A percentile compares a stretch with the other conserved stretches of the same genome.
These are phyloP conservation scores for Anastatica hierochuntica DNA, from an alignment of 345 rosid species.

Conservation along the genomic window DNA sequence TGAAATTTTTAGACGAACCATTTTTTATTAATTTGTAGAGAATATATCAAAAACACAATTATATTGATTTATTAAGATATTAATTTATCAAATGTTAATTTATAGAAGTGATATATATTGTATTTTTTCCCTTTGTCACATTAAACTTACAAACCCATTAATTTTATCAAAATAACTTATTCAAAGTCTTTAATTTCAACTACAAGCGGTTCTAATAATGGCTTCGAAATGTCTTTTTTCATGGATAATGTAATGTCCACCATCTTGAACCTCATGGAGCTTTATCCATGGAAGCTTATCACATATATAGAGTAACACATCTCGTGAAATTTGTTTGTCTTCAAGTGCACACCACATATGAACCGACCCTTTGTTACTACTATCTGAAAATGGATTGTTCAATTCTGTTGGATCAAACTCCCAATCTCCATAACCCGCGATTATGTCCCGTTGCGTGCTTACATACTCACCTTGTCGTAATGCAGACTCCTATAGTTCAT, in stretches of 20 bases:
- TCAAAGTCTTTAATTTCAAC: neutral
- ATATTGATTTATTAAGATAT: too few relatives aligned
- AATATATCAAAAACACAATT: too few relatives aligned
- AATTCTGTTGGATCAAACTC: constrained; percentile 63
- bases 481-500: too few relatives aligned
- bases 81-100: too few relatives aligned
- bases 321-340: constrained; percentile 46
- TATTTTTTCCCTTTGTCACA: too few relatives aligned
- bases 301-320: constrained; percentile 35
- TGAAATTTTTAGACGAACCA: too few relatives aligned
- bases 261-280: constrained; percentile 52
- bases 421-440: constrained; percentile 51
- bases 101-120: too few relatives aligned
- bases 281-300: constrained; percentile 65
- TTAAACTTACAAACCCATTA: too few relatives aligned
- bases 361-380: constrained; percentile 32
- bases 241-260: constrained; percentile 43
- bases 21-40: too few relatives aligned
- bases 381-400: constrained; percentile 44
- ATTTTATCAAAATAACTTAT: too few relatives aligned
- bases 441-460: constrained; percentile 45
- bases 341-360: constrained; percentile 66
- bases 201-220: constrained; percentile 20
- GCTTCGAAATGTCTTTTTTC: constrained; percentile 20
- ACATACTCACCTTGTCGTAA: constrained; percentile 60